Evolutionary conservation across 805 yeast species (phyloP).

Genomic region (Yamadazyma insecticola): DNA sequence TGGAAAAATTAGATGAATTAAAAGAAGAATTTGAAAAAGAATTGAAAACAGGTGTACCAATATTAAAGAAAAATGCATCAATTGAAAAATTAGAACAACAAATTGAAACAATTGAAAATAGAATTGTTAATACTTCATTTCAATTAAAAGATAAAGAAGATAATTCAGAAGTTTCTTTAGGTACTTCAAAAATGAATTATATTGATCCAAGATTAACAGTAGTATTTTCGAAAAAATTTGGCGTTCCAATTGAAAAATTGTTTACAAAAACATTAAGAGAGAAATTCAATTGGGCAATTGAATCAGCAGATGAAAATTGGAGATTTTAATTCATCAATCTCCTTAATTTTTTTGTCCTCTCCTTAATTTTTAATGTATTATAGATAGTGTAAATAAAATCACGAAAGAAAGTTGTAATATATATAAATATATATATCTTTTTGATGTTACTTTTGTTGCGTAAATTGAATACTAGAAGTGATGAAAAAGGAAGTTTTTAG

Average conservation of each 20-base stretch:
- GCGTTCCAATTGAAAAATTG: slow-evolving; percentile 88
- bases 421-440: too few species aligned
- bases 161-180: slow-evolving; percentile 86
- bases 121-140: slow-evolving; percentile 63
- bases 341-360: too few species aligned
- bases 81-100: slow-evolving; percentile 72
- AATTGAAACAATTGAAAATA: slow-evolving; percentile 63
- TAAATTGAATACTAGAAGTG: too few species aligned
- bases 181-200: slow-evolving; percentile 91
- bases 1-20: slow-evolving; percentile 51
- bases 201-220: slow-evolving; percentile 92
- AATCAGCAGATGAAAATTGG: slow-evolving; percentile 86
- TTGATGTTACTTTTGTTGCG: too few species aligned
- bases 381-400: too few species aligned
- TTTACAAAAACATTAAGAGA: slow-evolving; percentile 89
- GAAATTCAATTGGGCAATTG: slow-evolving; percentile 94
- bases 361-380: too few species aligned
- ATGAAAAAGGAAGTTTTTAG: too few species aligned
- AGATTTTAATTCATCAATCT: too few species aligned
- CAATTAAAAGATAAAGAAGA: slow-evolving; percentile 91
- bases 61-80: slow-evolving; percentile 44
- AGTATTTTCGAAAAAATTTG: slow-evolving; percentile 77
- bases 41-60: slow-evolving; percentile 53
- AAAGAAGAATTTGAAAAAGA: slow-evolving; percentile 53
- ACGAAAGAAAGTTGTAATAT: too few species aligned